Evolutionary conservation across 805 yeast species (phyloP).

Genomic region (Pichia scutulata): DNA sequence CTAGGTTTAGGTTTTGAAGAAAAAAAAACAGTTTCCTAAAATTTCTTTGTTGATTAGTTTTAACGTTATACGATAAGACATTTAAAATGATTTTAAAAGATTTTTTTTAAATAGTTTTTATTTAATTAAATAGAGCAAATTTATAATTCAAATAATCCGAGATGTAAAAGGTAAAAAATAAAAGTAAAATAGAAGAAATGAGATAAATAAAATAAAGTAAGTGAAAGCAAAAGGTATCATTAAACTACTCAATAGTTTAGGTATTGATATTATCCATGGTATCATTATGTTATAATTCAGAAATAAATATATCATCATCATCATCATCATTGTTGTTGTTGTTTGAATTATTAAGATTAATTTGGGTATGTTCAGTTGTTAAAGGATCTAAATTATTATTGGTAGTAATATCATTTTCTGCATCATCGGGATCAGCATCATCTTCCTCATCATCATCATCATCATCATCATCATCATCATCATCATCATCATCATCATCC

Average conservation of each 20-base stretch:
- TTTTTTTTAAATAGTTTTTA: too few species aligned
- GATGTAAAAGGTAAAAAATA: too few species aligned
- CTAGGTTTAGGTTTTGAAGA: too few species aligned
- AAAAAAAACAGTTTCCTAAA: too few species aligned
- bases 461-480: background rate
- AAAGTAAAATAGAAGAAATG: background rate
- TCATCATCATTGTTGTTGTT: background rate
- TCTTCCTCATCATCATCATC: background rate
- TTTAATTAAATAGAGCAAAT: background rate
- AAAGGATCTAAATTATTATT: background rate
- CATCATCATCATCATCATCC: conserved; percentile 3
- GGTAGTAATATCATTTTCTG: background rate
- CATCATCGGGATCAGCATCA: background rate
- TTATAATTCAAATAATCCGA: background rate
- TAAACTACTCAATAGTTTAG: background rate
- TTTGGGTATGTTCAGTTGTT: background rate
- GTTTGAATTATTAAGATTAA: background rate
- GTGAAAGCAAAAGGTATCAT: background rate
- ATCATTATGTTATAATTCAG: background rate
- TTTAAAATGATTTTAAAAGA: too few species aligned
- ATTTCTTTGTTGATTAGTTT: too few species aligned
- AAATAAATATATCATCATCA: conserved; percentile 6
- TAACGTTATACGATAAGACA: too few species aligned
- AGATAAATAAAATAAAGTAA: background rate
- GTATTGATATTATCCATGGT: background rate